phyloP scores from a whole-genome alignment of 1,284 basidiomycete species.

The Heliocybe sulcata region DNA sequence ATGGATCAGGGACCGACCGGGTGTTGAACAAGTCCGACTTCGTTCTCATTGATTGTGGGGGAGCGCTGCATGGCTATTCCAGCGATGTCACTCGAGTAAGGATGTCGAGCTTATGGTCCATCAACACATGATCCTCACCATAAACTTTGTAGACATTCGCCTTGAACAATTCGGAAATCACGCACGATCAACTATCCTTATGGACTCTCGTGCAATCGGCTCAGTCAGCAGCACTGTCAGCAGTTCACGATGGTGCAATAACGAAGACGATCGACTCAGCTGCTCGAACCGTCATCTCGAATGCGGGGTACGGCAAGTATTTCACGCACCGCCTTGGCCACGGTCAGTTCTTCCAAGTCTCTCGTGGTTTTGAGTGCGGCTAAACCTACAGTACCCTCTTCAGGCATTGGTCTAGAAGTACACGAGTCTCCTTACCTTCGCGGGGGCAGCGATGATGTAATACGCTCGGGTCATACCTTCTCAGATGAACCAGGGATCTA shows the following conservation, averaged over 20 bases:
- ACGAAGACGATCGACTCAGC: slow-evolving; percentile 57
- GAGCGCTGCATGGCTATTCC: slow-evolving; percentile 63
- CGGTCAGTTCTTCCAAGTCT: slow-evolving; percentile 31
- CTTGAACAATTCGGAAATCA: slow-evolving; percentile 48
- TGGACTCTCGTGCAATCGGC: slow-evolving; percentile 68
- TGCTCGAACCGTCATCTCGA: slow-evolving; percentile 50
- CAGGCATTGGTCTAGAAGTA: slow-evolving; percentile 77
- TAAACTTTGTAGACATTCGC: slow-evolving; percentile 54
- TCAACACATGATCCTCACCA: not conserved
- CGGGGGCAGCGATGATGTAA: slow-evolving; percentile 53
- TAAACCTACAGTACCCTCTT: not conserved
- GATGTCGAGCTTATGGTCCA: slow-evolving; percentile 2
- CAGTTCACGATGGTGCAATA: slow-evolving; percentile 40
- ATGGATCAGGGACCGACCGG: slow-evolving; percentile 71
- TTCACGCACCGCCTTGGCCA: slow-evolving; percentile 83
- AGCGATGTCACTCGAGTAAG: slow-evolving; percentile 75
- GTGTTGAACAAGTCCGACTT: slow-evolving; percentile 51
- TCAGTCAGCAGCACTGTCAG: slow-evolving; percentile 47
- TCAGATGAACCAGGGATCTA: slow-evolving; percentile 84
- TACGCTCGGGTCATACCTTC: slow-evolving; percentile 66
- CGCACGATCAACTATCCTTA: slow-evolving; percentile 43
- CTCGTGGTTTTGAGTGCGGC: not conserved
- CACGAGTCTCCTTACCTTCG: slow-evolving; percentile 80
- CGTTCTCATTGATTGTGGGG: slow-evolving; percentile 75
- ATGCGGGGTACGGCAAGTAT: slow-evolving; percentile 43